Conservation (phyloP, 139 green algal genomes). For the Coelastrella sp. region DNA sequence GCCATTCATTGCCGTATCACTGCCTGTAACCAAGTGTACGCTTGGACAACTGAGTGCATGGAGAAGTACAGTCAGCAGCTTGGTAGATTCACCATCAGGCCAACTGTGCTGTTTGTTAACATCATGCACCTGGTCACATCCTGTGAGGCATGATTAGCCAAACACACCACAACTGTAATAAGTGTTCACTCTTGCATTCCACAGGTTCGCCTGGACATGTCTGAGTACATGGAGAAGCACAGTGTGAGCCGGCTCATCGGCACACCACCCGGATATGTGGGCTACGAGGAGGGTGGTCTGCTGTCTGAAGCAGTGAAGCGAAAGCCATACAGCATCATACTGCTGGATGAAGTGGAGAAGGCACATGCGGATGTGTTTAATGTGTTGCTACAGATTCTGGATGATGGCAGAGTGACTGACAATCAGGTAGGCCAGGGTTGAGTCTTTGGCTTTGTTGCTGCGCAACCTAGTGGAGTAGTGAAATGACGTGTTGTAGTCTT, state of each 20-base stretch:
- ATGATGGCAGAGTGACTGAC: conserved; percentile 96
- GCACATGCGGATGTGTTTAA: conserved; percentile 99
- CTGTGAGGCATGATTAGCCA: too few species aligned
- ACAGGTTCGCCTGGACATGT: conserved; percentile 68
- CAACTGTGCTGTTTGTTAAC: too few species aligned
- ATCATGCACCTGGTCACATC: too few species aligned
- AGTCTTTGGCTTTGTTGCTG: background rate
- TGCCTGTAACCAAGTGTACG: too few species aligned
- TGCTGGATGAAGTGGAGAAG: conserved; percentile 99
- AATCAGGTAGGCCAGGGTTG: conserved; percentile 54
- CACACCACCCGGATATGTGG: conserved; percentile 90
- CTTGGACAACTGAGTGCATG: too few species aligned
- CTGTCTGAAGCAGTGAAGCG: conserved; percentile 91
- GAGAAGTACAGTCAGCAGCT: too few species aligned
- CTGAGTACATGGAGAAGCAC: conserved; percentile 97
- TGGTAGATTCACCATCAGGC: too few species aligned
- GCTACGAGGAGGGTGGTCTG: conserved; percentile 92
- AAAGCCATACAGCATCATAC: conserved; percentile 89
- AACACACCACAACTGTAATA: background rate
- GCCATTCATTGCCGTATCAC: background rate
- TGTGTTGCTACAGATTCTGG: conserved; percentile 96
- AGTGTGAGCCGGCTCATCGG: conserved; percentile 87
- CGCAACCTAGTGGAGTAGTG: background rate
- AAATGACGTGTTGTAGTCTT: too few species aligned
- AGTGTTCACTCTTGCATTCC: background rate